Conservation (phyloP, 2,329 filamentous ascomycete genomes). For the Phyllosticta ampelicida region DNA sequence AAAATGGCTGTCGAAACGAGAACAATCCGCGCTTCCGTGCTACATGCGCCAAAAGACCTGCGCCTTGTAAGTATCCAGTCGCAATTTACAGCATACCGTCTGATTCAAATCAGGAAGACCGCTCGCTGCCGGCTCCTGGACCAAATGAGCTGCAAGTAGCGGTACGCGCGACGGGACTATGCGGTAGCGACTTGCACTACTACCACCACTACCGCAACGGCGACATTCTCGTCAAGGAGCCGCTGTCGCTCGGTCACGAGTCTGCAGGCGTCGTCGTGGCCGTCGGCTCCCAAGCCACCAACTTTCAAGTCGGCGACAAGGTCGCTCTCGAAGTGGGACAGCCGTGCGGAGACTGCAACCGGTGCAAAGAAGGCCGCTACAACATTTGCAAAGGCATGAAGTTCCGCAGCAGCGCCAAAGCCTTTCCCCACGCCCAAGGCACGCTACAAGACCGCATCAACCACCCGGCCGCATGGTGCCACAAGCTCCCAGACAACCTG, state of each 20-base stretch:
- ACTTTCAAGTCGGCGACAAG: conserved; percentile 62
- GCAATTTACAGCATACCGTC: background rate
- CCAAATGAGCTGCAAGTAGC: conserved; percentile 51
- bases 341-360: conserved; percentile 57
- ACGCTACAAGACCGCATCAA: conserved; percentile 53
- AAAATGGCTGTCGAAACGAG: conserved; percentile 17
- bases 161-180: conserved; percentile 57
- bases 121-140: conserved; percentile 36
- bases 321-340: conserved; percentile 89
- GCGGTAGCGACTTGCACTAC: conserved; percentile 70
- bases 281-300: conserved; percentile 56
- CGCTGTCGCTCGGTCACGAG: conserved; percentile 70
- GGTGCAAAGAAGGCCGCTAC: conserved; percentile 47
- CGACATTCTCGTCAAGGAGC: conserved; percentile 69
- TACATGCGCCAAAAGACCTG: conserved; percentile 51
- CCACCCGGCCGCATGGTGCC: conserved; percentile 50
- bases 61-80: conserved; percentile 37
- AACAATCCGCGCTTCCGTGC: conserved; percentile 41
- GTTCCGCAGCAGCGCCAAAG: conserved; percentile 50
- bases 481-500: conserved; percentile 43
- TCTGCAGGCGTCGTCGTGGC: conserved; percentile 69
- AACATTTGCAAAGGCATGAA: conserved; percentile 51
- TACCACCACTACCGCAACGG: conserved; percentile 80
- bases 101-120: conserved; percentile 40
- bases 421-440: conserved; percentile 52